Evolutionary conservation across 139 green algal genomes (phyloP).

Genomic region (Trebouxia sp.): DNA sequence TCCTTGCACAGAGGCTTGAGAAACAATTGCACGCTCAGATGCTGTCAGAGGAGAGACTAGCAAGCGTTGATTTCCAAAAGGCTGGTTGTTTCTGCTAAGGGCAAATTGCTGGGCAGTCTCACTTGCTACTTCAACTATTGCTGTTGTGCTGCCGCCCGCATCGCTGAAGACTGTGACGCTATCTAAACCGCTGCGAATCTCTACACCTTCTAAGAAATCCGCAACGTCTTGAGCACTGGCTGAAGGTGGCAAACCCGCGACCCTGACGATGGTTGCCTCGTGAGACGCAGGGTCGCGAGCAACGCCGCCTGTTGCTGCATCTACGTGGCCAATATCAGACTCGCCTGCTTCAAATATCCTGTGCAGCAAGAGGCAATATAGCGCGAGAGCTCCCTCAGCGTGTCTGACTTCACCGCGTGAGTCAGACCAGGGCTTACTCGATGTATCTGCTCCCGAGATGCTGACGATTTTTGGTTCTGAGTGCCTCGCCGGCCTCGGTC

Average conservation of each 20-base stretch:
- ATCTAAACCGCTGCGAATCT: not conserved
- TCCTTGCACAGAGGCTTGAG: not conserved
- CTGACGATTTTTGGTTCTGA: slow-evolving; percentile 65
- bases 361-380: not conserved
- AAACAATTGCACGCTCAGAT: not conserved
- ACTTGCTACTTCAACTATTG: slow-evolving; percentile 9
- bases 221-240: slow-evolving; percentile 63
- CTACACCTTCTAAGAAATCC: slow-evolving; percentile 26
- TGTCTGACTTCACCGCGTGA: too few species aligned
- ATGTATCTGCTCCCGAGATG: slow-evolving; percentile 85
- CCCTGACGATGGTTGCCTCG: slow-evolving; percentile 59
- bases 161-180: not conserved
- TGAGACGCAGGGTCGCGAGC: too few species aligned
- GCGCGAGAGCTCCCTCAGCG: slow-evolving; percentile 69
- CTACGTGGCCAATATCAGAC: slow-evolving; percentile 54
- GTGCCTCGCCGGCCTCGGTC: slow-evolving; percentile 52
- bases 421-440: slow-evolving; percentile 55
- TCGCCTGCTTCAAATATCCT: slow-evolving; percentile 72
- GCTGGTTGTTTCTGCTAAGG: not conserved
- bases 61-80: not conserved
- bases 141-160: not conserved
- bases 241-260: slow-evolving; percentile 84
- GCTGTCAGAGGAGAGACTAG: not conserved
- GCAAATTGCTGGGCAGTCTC: not conserved
- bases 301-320: slow-evolving; percentile 31